Base-by-base conservation (phyloP, 441 rosid genomes). In the Caryocar brasiliense region DNA sequence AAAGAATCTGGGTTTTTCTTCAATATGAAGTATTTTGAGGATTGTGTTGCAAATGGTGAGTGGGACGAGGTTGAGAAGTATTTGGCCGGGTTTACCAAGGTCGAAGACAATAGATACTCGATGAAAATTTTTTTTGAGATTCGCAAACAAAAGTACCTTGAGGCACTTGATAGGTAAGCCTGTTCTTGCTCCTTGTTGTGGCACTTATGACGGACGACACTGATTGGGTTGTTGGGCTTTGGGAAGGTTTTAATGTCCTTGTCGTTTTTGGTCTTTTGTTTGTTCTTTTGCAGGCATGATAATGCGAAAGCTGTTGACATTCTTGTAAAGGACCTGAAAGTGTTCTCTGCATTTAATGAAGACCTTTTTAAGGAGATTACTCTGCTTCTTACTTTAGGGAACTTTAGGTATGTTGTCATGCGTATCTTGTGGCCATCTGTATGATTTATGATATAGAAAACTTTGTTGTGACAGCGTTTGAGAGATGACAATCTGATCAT, bases 61-160 rank as follows among this genome's bases (percentile, higher is more conserved):
- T 87, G 94, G 96, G 91, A 84, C 27, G 88, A 87, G 58, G 84
- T 87, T 0, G 96, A 87, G 77, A 85, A 85, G 65, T 87, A 87
- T 44, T 54, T 87, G 4, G 76, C 90, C 47, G 91, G 96, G 13
- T 87, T 80, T 65, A 87, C 96, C 4, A 87, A 84, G 66, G 83
- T 82, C 18, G 96, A 84, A 59, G 96, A 87, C 44, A 87, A 87
- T 54, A 62, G 86, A 65, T 84, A 87, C 70, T 87, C 96, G 6
- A 83, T 80, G 88, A 86, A 83, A 50, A 83, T 86, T 29, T 86
- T 83, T 54, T 86, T 86, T 26, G 90, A 83, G 78, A 86, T 87
- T 57, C 72, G 91, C 18, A 87, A 84, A 80, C 96, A 87, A 72
- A 87, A 87, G 40, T 87, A 84, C 46, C 80, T 87, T 32, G 96